Base-by-base conservation (phyloP, 495 filamentous ascomycete genomes). In the Hypoxylon rickii region DNA sequence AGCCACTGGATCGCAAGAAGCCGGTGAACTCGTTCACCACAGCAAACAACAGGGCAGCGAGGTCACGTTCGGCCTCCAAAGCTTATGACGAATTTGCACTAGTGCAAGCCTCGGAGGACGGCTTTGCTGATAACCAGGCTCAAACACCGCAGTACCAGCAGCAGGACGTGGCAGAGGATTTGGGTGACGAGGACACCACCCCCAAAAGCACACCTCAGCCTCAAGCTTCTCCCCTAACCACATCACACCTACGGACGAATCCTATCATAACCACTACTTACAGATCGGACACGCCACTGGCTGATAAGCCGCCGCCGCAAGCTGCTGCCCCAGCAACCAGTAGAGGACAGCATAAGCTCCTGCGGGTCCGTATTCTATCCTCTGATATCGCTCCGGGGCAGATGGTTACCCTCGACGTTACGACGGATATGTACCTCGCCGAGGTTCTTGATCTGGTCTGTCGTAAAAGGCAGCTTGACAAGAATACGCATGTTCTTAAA, bases 61-160 rank as follows among this genome's bases (percentile, higher is more conserved):
- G 92, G 52, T 80, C 85, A 24, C 77, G 92, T 26, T 83, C 89
- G 45, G 81, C 88, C 57, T 88, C 92, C 18, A 92, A 89, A 55
- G 84, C 90, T 1, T 96, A 89, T 69, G 95, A 97, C 61, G 92
- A 97, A 55, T 97, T 98, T 70, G 94, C 88, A 7, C 76, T 98
- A 2, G 89, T 92, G 2, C 83, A 89, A 65, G 94, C 95, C 1
- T 86, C 86, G 0, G 79, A 88, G 38, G 77, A 80, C 4, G 88
- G 92, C 52, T 90, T 88, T 62, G 77, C 83, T 42, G 89, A 95
- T 36, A 92, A 95, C 61, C 82, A 92, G 65, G 77, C 74, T 24
- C 66, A 85, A 10, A 94, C 90, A 3, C 92, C 92, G 0, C 79
- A 86, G 46, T 77, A 83, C 51, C 80, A 86, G 44, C 68, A 80